Percentiles rank a stretch among this genome's conserved stretches.
phyloP scores from a whole-genome alignment of 2,329 filamentous ascomycete species.

The Fusarium foetens region DNA sequence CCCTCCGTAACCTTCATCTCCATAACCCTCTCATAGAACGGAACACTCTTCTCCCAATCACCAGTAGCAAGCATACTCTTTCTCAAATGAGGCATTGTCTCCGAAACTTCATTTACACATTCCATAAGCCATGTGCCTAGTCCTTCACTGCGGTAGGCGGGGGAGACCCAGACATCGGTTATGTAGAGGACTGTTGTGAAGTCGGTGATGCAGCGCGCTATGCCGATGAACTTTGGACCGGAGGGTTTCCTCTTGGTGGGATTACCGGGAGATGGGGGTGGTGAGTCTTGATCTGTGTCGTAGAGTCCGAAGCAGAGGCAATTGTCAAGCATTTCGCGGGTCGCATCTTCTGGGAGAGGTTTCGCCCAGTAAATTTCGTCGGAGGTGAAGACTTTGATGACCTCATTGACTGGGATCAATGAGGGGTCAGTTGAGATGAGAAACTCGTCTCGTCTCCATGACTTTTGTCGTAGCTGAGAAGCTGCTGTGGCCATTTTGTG shows the following conservation, averaged over 20 bases:
- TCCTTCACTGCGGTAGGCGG: slow-evolving; percentile 64
- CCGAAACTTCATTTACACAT: slow-evolving; percentile 64
- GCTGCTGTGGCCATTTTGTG: background rate
- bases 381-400: slow-evolving; percentile 61
- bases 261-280: fast-evolving
- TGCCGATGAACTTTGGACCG: slow-evolving; percentile 40
- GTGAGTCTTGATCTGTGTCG: background rate
- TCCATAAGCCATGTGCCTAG: slow-evolving; percentile 70
- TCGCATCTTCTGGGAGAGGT: slow-evolving; percentile 53
- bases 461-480: background rate
- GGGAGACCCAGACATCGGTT: slow-evolving; percentile 70
- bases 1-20: slow-evolving; percentile 45
- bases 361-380: slow-evolving; percentile 66
- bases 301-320: slow-evolving; percentile 69
- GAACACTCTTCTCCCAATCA: slow-evolving; percentile 47
- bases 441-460: slow-evolving; percentile 58
- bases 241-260: fast-evolving
- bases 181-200: slow-evolving; percentile 69
- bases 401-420: slow-evolving; percentile 59
- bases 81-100: slow-evolving; percentile 64
- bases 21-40: slow-evolving; percentile 49
- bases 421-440: slow-evolving; percentile 64
- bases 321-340: slow-evolving; percentile 61
- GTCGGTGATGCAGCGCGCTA: slow-evolving; percentile 70
- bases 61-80: slow-evolving; percentile 61